phyloP scores from a whole-genome alignment of 1,139 yeast genomes.

The Yamadazyma sp. region DNA sequence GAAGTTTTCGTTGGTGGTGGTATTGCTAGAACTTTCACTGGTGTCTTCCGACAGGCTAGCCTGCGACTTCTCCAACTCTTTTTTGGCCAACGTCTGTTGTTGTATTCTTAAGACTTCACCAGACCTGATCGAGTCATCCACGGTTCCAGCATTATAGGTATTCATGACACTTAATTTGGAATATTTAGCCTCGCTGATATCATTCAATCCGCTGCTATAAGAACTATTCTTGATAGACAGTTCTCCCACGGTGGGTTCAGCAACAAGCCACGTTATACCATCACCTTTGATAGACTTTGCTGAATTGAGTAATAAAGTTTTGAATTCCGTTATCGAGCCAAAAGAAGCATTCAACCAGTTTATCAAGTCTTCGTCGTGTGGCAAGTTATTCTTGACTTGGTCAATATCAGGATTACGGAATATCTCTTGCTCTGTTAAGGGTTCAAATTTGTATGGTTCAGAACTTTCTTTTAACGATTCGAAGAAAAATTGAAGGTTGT shows the following conservation, averaged over 20 bases:
- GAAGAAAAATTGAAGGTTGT: conserved; percentile 60
- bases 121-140: conserved; percentile 53
- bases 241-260: conserved; percentile 47
- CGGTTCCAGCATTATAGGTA: conserved; percentile 75
- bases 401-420: conserved; percentile 41
- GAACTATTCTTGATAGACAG: conserved; percentile 19
- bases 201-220: conserved; percentile 14
- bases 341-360: conserved; percentile 55
- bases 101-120: conserved; percentile 47
- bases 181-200: conserved; percentile 27
- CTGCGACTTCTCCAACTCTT: conserved; percentile 23
- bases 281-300: conserved; percentile 69
- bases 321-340: conserved; percentile 69
- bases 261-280: conserved; percentile 75
- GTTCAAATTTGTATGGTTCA: conserved; percentile 14
- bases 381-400: conserved; percentile 24
- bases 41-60: conserved; percentile 3
- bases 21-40: not conserved
- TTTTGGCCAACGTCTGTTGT: conserved; percentile 34
- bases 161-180: conserved; percentile 61
- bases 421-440: conserved; percentile 31
- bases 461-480: conserved; percentile 46
- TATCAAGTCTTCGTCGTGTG: conserved; percentile 35
- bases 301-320: conserved; percentile 60
- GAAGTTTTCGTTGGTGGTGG: conserved; percentile 8